Evolutionary conservation across 306 rosid species (phyloP).

Genomic region (Styphnolobium japonicum): DNA sequence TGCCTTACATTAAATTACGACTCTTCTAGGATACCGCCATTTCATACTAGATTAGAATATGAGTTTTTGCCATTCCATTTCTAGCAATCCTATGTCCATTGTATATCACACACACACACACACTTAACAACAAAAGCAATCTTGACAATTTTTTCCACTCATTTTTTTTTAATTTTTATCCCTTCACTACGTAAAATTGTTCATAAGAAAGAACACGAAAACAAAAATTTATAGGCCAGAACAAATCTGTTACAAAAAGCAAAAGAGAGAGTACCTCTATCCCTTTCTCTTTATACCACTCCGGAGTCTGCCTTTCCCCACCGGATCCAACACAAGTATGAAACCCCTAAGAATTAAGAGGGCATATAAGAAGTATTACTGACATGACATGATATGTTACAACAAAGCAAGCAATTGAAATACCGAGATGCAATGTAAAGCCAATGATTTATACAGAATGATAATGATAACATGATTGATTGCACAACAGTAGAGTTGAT

Average conservation of each 20-base stretch:
- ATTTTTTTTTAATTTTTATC: not conserved
- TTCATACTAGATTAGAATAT: not conserved
- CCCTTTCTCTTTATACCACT: constrained; percentile 88
- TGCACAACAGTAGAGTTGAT: not conserved
- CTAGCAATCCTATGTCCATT: not conserved
- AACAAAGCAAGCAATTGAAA: not conserved
- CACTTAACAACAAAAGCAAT: constrained; percentile 4
- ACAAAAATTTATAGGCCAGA: not conserved
- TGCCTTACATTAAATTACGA: not conserved
- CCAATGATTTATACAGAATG: not conserved
- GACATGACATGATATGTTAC: not conserved
- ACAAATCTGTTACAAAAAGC: not conserved
- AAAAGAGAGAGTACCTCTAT: constrained; percentile 60
- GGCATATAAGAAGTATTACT: constrained; percentile 5
- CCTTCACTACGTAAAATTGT: not conserved
- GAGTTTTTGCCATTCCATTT: constrained; percentile 14
- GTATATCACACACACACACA: not conserved
- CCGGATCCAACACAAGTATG: constrained; percentile 98
- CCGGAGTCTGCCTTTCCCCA: constrained; percentile 93
- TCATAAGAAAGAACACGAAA: not conserved
- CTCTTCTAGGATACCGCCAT: not conserved
- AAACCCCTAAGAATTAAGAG: constrained; percentile 60
- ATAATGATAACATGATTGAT: not conserved
- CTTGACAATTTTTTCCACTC: not conserved
- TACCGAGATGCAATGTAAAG: not conserved